phyloP scores from a whole-genome alignment of 1,284 basidiomycete species.

The Chalciporus piperatoides region DNA sequence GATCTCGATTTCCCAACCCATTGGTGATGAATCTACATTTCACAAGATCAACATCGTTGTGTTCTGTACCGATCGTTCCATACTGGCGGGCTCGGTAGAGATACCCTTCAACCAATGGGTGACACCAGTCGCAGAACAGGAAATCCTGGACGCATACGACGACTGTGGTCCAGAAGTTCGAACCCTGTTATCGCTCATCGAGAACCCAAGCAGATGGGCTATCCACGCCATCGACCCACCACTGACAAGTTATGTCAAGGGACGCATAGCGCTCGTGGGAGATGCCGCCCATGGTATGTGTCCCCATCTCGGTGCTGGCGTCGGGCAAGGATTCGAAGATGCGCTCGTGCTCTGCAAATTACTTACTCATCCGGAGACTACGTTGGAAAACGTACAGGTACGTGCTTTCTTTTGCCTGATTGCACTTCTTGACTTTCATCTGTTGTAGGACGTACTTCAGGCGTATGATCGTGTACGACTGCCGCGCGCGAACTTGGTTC shows the following conservation, averaged over 20 bases:
- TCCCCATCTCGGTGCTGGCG: slow-evolving; percentile 60
- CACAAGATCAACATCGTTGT: slow-evolving; percentile 52
- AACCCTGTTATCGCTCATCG: slow-evolving; percentile 44
- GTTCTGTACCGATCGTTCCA: slow-evolving; percentile 42
- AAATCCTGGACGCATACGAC: slow-evolving; percentile 43
- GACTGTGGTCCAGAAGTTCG: slow-evolving; percentile 49
- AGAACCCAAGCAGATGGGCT: slow-evolving; percentile 54
- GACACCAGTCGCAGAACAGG: slow-evolving; percentile 38
- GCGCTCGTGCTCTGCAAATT: slow-evolving; percentile 48
- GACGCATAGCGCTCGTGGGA: slow-evolving; percentile 51
- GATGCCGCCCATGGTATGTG: slow-evolving; percentile 62
- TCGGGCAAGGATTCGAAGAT: slow-evolving; percentile 63
- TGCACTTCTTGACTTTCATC: background rate
- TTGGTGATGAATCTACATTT: background rate
- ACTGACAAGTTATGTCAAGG: slow-evolving; percentile 37
- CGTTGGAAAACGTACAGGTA: slow-evolving; percentile 45
- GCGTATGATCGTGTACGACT: slow-evolving; percentile 44
- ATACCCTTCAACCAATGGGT: slow-evolving; percentile 45
- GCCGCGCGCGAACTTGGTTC: slow-evolving; percentile 46
- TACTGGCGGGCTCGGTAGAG: slow-evolving; percentile 36
- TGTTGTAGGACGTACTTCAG: slow-evolving; percentile 38
- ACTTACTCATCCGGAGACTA: slow-evolving; percentile 45
- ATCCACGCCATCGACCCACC: slow-evolving; percentile 40
- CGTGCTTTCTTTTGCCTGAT: slow-evolving; percentile 11
- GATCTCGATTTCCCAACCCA: background rate